Evolutionary conservation across 2,329 filamentous ascomycete genomes (phyloP), one percentile per base, ranked within the genome.

Genomic region (Emericellopsis cladophorae): DNA sequence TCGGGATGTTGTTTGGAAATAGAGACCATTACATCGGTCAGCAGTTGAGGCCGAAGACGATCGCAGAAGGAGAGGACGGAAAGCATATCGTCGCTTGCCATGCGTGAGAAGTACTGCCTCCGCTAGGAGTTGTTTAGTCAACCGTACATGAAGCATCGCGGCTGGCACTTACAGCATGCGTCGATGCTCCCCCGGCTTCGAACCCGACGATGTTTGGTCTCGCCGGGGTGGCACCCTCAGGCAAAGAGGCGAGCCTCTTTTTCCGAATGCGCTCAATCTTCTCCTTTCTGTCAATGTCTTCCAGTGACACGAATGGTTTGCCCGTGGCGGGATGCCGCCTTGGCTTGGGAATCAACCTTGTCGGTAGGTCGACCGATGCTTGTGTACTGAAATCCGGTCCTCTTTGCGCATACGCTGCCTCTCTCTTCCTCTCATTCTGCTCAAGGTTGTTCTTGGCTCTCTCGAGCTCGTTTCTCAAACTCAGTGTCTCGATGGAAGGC

Each of bases 1-100:
- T 60, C 55, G 1, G 63, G 59, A 33, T 67, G 62, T 37, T 54
- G 60, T 42, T 57, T 63, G 7, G 65, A 60, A n/a, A 66, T 56
- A 3, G 62, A 64, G 8, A 64, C 59, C 22, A 66, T 53, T 5
- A 68, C 44, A 38, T 67, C 60, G 12, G 58, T 54, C 2, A 68
- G 53, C 10, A 67, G 59, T 29, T 62, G 59, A 2, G 64, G 61
- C 21, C 59, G 53, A 12, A 66, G 49, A 42, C 62, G 60, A 38
- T 67, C 61, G 43, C 60, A 62, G 31, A 67, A 57, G 3, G 58
- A 58, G 3, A 68, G 45, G 9, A 67, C 48, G 26, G 62, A 61
- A 21, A 67, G 50, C 1, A 65, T 50, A 40, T 67, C 63, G 5
- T 52, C 59, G 37, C 52, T 60, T 37, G 53, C 54, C 43, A 63